Conservation (phyloP, 345 rosid genomes). For the Linum trigynum region DNA sequence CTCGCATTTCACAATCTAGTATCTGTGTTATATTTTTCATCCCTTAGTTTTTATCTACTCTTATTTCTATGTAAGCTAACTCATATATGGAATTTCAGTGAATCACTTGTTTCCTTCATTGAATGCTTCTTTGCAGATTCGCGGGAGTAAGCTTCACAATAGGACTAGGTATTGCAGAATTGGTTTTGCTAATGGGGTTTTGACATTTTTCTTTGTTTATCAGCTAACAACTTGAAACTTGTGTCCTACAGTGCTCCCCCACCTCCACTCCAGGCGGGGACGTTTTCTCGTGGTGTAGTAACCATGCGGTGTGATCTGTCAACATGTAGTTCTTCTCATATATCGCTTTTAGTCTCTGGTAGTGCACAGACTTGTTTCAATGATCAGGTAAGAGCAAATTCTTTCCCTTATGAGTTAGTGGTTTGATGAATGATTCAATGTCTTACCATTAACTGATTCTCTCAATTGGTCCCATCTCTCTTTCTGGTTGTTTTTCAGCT, state of each 20-base stretch:
- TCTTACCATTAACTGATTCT: conserved; percentile 4
- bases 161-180: conserved; percentile 61
- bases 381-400: conserved; percentile 67
- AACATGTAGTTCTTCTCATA: conserved; percentile 80
- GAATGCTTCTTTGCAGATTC: conserved; percentile 44
- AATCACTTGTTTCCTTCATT: background rate
- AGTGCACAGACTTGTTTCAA: conserved; percentile 96
- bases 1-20: background rate
- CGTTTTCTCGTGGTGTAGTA: conserved; percentile 95
- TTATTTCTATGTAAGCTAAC: background rate
- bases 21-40: background rate
- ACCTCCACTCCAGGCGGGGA: conserved; percentile 99
- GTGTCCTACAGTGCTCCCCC: conserved; percentile 82
- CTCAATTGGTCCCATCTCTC: background rate
- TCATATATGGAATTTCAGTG: background rate
- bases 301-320: conserved; percentile 98
- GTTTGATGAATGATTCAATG: background rate
- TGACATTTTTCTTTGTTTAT: background rate
- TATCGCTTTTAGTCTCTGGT: conserved; percentile 91
- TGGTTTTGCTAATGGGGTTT: background rate
- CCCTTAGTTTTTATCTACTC: background rate
- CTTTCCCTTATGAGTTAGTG: background rate
- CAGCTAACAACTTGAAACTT: conserved; percentile 8
- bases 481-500: conserved; percentile 32
- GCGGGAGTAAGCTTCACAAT: conserved; percentile 94